Evolutionary conservation across 768 basidiomycete species (phyloP).

Genomic region (Xerocomellus chrysenteron): DNA sequence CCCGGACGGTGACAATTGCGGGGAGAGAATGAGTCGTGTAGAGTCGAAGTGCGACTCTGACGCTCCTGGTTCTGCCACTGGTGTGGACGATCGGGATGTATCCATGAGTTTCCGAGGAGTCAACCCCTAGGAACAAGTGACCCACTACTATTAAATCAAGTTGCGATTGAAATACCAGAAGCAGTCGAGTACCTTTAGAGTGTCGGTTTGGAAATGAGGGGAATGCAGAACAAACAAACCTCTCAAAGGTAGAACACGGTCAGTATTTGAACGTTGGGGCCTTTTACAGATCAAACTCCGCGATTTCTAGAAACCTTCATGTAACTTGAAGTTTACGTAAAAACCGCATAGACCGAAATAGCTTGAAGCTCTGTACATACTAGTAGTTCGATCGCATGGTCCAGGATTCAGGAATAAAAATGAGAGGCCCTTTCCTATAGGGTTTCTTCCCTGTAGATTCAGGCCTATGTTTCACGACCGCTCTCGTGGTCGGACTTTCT

Average conservation of each 20-base stretch:
- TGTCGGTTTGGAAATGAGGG: background rate
- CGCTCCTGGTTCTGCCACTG: slow-evolving; percentile 9
- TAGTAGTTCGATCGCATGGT: background rate
- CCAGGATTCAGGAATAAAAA: background rate
- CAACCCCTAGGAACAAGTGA: background rate
- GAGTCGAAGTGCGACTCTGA: slow-evolving; percentile 6
- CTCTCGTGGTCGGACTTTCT: background rate
- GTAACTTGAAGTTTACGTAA: background rate
- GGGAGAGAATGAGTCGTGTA: background rate
- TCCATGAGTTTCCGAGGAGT: slow-evolving; percentile 10
- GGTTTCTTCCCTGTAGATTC: background rate
- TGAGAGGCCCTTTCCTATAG: background rate
- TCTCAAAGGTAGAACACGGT: no score
- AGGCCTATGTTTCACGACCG: background rate
- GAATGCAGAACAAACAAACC: background rate
- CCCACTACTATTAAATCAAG: slow-evolving; percentile 5
- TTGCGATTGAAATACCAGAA: background rate
- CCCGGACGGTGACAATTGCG: slow-evolving; percentile 2
- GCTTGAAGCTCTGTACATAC: no score
- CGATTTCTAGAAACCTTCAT: background rate
- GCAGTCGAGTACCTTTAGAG: slow-evolving; percentile 4
- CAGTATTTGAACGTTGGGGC: background rate
- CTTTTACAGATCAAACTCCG: background rate
- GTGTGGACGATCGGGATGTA: slow-evolving; percentile 3
- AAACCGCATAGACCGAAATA: background rate